These are phyloP conservation scores for Xerocomus alliaceus DNA, from an alignment of 1,284 basidiomycete species.

Conservation along the genomic window DNA sequence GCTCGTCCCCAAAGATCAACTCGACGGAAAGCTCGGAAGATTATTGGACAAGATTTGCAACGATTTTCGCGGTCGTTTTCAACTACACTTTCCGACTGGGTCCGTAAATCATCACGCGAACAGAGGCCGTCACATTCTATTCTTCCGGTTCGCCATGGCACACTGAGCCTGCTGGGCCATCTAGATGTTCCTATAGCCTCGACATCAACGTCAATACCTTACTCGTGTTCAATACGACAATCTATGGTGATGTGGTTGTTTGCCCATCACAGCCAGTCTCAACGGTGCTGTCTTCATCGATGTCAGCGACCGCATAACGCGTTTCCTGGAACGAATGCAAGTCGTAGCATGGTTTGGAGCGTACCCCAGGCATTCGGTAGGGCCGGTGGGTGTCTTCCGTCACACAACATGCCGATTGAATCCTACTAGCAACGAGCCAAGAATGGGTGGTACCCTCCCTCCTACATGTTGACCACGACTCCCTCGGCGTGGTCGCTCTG, in stretches of 20 bases:
- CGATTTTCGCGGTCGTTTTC: no score
- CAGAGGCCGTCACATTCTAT: no score
- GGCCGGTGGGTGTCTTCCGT: constrained; percentile 48
- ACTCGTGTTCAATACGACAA: constrained; percentile 55
- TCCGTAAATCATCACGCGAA: no score
- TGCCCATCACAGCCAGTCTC: constrained; percentile 42
- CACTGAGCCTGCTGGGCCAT: no score
- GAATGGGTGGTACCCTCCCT: constrained; percentile 72
- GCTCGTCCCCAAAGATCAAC: no score
- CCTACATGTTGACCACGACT: constrained; percentile 75
- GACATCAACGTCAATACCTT: constrained; percentile 76
- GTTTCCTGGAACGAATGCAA: constrained; percentile 63
- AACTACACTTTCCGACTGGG: no score
- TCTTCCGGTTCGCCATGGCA: no score
- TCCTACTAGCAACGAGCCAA: constrained; percentile 60
- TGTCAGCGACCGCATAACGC: constrained; percentile 68
- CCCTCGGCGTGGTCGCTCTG: constrained; percentile 72
- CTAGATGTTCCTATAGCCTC: no score
- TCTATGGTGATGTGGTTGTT: constrained; percentile 68
- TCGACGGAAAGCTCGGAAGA: no score
- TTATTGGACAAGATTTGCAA: no score
- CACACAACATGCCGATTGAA: neutral
- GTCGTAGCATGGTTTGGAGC: constrained; percentile 75
- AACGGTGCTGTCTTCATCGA: constrained; percentile 49
- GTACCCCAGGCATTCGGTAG: constrained; percentile 80